Conservation (phyloP, 768 basidiomycete species). For the Serpula lacrymans region DNA sequence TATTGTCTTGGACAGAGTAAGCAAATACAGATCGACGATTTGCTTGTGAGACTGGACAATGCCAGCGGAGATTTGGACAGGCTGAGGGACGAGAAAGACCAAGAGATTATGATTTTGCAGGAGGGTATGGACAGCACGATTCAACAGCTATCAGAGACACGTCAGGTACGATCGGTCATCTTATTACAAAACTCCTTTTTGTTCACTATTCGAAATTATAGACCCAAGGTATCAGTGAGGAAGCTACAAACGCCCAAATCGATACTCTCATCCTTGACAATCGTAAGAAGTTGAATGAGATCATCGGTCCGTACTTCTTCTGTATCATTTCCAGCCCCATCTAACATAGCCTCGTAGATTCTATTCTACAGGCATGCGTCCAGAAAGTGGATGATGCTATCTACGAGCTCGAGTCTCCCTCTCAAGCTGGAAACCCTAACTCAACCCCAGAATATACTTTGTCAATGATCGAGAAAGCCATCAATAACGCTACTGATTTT, state of each 20-base stretch:
- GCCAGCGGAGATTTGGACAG: constrained; percentile 74
- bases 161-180: constrained; percentile 54
- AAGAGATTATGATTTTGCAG: constrained; percentile 93
- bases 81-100: constrained; percentile 91
- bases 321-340: constrained; percentile 1
- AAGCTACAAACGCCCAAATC: constrained; percentile 94
- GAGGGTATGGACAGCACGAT: constrained; percentile 94
- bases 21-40: constrained; percentile 94
- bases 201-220: too few relatives aligned
- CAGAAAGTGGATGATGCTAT: constrained; percentile 97
- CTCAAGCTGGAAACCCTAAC: constrained; percentile 90
- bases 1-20: constrained; percentile 58
- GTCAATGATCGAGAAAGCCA: constrained; percentile 96
- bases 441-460: constrained; percentile 98
- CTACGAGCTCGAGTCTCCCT: constrained; percentile 96
- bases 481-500: constrained; percentile 94
- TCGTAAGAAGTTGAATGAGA: constrained; percentile 95
- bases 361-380: constrained; percentile 93
- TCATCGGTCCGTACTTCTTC: constrained; percentile 64
- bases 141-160: constrained; percentile 79
- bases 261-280: constrained; percentile 96
- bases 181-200: constrained; percentile 8
- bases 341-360: constrained; percentile 53
- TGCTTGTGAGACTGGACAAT: constrained; percentile 76
- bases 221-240: constrained; percentile 82